Conservation (phyloP, 768 basidiomycete species). For the Auricularia sp. region DNA sequence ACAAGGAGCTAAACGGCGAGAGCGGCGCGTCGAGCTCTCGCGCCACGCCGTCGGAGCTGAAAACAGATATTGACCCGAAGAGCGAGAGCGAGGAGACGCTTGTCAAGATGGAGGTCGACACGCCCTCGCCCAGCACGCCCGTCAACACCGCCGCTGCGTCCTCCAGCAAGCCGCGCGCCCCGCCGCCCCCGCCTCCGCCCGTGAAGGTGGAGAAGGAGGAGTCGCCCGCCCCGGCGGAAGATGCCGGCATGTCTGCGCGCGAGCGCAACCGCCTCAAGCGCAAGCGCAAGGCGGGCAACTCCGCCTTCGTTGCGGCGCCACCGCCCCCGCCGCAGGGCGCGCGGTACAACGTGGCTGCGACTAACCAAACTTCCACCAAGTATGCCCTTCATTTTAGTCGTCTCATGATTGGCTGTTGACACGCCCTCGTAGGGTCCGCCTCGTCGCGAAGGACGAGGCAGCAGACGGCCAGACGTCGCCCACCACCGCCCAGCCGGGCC, state of each 20-base stretch:
- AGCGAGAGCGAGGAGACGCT: constrained; percentile 1
- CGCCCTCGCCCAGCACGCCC: constrained; percentile 25
- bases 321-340: constrained; percentile 5
- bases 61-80: neutral
- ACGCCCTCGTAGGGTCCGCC: constrained; percentile 45
- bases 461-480: constrained; percentile 44
- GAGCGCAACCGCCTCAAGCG: constrained; percentile 92
- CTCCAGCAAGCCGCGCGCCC: constrained; percentile 27
- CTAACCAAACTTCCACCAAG: neutral
- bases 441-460: constrained; percentile 57
- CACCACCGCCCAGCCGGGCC: constrained; percentile 23
- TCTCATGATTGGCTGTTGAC: neutral
- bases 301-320: constrained; percentile 57
- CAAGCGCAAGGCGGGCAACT: constrained; percentile 81
- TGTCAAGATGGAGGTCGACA: constrained; percentile 32
- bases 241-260: constrained; percentile 65
- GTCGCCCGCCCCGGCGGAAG: constrained; percentile 1
- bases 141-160: constrained; percentile 33
- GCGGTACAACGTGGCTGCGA: neutral
- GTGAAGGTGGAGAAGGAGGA: constrained; percentile 29
- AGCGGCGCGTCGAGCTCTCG: constrained; percentile 24
- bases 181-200: constrained; percentile 26
- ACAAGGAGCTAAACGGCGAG: constrained; percentile 66
- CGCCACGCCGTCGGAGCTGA: constrained; percentile 4
- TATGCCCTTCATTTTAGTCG: neutral